phyloP scores from a whole-genome alignment of 1,139 yeast species.

The Pneumocystis jirovecii region DNA sequence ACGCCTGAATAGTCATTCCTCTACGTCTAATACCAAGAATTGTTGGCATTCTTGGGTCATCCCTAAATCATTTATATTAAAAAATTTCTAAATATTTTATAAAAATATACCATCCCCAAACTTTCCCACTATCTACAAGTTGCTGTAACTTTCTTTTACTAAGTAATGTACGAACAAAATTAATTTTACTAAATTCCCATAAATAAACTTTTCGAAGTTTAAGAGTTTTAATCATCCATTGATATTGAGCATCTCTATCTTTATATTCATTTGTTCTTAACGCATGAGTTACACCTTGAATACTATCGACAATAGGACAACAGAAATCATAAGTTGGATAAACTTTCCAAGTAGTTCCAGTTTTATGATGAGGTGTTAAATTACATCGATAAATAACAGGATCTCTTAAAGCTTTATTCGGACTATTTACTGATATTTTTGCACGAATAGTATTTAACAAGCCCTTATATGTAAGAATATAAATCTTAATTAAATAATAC shows the following conservation, averaged over 20 bases:
- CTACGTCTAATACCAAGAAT: slow-evolving; percentile 86
- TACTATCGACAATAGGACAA: slow-evolving; percentile 84
- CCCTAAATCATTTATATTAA: slow-evolving; percentile 21
- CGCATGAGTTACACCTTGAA: slow-evolving; percentile 95
- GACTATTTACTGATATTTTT: slow-evolving; percentile 76
- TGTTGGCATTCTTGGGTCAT: slow-evolving; percentile 98
- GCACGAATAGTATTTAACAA: slow-evolving; percentile 85
- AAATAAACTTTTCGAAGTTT: slow-evolving; percentile 77
- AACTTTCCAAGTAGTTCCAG: slow-evolving; percentile 81
- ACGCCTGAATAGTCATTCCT: slow-evolving; percentile 97
- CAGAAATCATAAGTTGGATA: slow-evolving; percentile 98
- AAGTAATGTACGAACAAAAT: slow-evolving; percentile 82
- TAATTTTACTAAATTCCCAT: slow-evolving; percentile 96
- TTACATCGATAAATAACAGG: slow-evolving; percentile 95
- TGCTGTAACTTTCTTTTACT: slow-evolving; percentile 96
- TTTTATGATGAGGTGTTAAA: slow-evolving; percentile 91
- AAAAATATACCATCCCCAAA: slow-evolving; percentile 49
- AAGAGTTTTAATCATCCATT: slow-evolving; percentile 78
- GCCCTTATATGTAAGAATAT: slow-evolving; percentile 31
- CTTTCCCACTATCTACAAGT: slow-evolving; percentile 85
- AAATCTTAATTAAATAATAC: neutral
- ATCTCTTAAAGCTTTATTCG: slow-evolving; percentile 88
- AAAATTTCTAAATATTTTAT: neutral
- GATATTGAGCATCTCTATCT: slow-evolving; percentile 95
- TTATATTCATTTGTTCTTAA: slow-evolving; percentile 94